Percentiles rank a stretch among this genome's conserved stretches.
phyloP scores from a whole-genome alignment of 768 basidiomycete genomes.

The Tulasnella sp. region DNA sequence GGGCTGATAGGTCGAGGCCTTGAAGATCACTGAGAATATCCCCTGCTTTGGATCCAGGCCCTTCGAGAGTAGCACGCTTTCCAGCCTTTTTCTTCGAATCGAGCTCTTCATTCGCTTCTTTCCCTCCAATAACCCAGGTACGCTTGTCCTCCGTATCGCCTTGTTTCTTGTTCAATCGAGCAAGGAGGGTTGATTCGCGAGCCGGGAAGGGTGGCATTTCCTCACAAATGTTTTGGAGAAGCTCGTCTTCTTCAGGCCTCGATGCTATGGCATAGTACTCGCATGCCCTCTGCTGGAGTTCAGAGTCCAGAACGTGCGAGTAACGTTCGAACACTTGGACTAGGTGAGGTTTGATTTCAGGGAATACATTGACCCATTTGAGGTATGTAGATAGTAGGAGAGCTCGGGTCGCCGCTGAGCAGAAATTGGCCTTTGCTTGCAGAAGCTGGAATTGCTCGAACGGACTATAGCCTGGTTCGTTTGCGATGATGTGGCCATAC shows the following conservation, averaged over 20 bases:
- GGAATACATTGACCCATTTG: conserved; percentile 99
- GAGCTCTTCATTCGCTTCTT: conserved; percentile 80
- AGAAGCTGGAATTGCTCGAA: conserved; percentile 89
- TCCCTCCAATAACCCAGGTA: conserved; percentile 94
- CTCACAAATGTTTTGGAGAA: conserved; percentile 91
- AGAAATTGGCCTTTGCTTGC: conserved; percentile 93
- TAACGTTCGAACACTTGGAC: conserved; percentile 95
- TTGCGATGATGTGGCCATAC: conserved; percentile 96
- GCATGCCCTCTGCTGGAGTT: conserved; percentile 97
- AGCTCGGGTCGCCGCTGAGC: conserved; percentile 85
- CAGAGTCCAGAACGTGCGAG: conserved; percentile 94
- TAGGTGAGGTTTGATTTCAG: conserved; percentile 93
- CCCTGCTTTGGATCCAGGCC: conserved; percentile 35
- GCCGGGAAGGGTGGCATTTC: conserved; percentile 99
- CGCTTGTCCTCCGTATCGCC: conserved; percentile 93
- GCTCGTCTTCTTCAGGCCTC: conserved; percentile 82
- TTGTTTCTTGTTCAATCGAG: conserved; percentile 81
- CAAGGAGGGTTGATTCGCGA: conserved; percentile 84
- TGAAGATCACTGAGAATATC: conserved; percentile 66
- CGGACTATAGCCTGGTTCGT: conserved; percentile 89
- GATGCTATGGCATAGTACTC: conserved; percentile 89
- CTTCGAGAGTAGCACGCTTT: conserved; percentile 35
- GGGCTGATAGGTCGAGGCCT: conserved; percentile 67
- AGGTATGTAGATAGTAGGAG: conserved; percentile 94
- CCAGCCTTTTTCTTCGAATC: conserved; percentile 47